Conservation (phyloP, 2,329 filamentous ascomycete species). For the Colletotrichum melonis region DNA sequence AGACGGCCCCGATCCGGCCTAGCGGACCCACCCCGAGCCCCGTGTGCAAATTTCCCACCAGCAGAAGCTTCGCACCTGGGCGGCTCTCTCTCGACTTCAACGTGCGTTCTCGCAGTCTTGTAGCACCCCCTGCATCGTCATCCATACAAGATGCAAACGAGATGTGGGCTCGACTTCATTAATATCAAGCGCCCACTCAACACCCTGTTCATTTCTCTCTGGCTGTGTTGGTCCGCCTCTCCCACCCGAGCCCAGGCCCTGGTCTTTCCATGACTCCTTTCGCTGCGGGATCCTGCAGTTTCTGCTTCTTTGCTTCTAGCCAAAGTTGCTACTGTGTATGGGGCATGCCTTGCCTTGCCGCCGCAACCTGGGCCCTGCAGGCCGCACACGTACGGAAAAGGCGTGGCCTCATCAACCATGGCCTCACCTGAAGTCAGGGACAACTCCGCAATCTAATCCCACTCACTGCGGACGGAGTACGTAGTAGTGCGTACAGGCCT, state of each 20-base stretch:
- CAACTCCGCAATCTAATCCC: slow-evolving; percentile 28
- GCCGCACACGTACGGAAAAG: slow-evolving; percentile 3
- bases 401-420: slow-evolving; percentile 25
- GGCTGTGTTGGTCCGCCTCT: slow-evolving; percentile 14
- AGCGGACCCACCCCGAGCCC: slow-evolving; percentile 22
- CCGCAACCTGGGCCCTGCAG: slow-evolving; percentile 6
- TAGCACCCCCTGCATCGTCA: slow-evolving; percentile 25
- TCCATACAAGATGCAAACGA: slow-evolving; percentile 29
- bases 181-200: slow-evolving; percentile 21
- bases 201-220: slow-evolving; percentile 20
- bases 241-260: slow-evolving; percentile 6
- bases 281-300: not conserved
- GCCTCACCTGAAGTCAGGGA: slow-evolving; percentile 36
- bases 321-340: too few species aligned
- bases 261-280: not conserved
- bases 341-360: slow-evolving; percentile 16
- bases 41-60: slow-evolving; percentile 33
- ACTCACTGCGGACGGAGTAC: too few species aligned
- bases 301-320: not conserved
- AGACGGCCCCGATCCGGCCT: slow-evolving; percentile 9
- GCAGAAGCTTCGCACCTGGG: slow-evolving; percentile 8
- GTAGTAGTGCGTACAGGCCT: not conserved
- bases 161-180: slow-evolving; percentile 29
- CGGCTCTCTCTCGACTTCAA: not conserved
- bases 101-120: not conserved